phyloP scores from a whole-genome alignment of 2,329 filamentous ascomycete genomes.

The Cladophialophora bantiana region DNA sequence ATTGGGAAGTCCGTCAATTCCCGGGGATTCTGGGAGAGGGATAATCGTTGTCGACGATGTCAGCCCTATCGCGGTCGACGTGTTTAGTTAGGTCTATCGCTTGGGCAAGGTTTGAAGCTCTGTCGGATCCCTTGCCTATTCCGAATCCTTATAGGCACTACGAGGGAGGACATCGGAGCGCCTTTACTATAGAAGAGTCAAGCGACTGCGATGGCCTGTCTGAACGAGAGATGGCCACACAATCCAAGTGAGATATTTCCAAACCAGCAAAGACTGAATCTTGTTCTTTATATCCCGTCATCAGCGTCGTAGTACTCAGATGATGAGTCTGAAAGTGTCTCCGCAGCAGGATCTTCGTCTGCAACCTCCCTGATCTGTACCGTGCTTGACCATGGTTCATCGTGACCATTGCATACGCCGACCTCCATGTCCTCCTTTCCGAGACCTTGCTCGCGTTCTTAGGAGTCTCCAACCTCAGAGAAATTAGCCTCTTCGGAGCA shows the following conservation, averaged over 20 bases:
- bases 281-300: background rate
- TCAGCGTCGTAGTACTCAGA: background rate
- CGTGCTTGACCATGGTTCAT: background rate
- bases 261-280: background rate
- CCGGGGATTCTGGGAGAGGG: no score
- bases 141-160: no score
- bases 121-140: no score
- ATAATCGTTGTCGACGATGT: no score
- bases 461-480: background rate
- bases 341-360: background rate
- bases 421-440: background rate
- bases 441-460: background rate
- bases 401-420: background rate
- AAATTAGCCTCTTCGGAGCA: background rate
- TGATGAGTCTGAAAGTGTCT: background rate
- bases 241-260: background rate
- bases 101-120: no score
- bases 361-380: background rate
- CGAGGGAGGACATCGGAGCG: background rate
- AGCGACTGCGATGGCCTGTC: background rate
- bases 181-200: background rate
- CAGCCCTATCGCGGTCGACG: no score
- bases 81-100: no score
- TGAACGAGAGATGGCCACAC: background rate
- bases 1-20: no score